Evolutionary conservation across 306 rosid genomes (phyloP), one percentile per base, ranked within the genome.

Genomic region (Vigna trinervia): DNA sequence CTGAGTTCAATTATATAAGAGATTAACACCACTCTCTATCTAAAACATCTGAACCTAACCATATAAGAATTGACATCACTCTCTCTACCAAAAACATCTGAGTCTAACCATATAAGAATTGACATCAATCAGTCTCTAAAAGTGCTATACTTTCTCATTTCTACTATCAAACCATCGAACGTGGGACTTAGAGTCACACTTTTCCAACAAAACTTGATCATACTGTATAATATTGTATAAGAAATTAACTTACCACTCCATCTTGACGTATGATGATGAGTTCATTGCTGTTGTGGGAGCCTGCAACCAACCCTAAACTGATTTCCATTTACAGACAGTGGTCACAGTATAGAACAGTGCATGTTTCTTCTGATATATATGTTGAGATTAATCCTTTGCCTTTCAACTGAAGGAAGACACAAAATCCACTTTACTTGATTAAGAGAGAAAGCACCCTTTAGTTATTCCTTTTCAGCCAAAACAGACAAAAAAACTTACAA

Each of bases 231-330:
- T 34, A 6, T 34, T 34, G 38, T 5, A 34, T 34, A 34, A 34
- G 38, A 34, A 34, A 34, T 34, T 34, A 34, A 34, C 38, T 34
- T 34, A 36, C 41, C 41, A 36, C 82, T 11, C 72, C 84, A 60
- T 90, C 87, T 59, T 84, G 86, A 67, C 75, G 83, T 69, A 89
- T 85, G 78, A 91, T 87, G 14, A 89, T 81, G 78, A 89, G 75
- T 47, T 91, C 92, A 54, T 89, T 91, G 56, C 83, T 72, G 74
- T 81, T 85, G 80, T 82, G 96, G 57, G 96, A 91, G 58, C 96
- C 92, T 13, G 89, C 94, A 19, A 91, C 92, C 65, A 91, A 77
- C 59, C 92, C 89, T 1, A 83, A 74, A 75, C 75, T 83, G 43
- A 58, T 81, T 59, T 78, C 90, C 92, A 87, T 88, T 68, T 57